phyloP scores from a whole-genome alignment of 352 stramenopile genomes.

The Pythium brassicae region DNA sequence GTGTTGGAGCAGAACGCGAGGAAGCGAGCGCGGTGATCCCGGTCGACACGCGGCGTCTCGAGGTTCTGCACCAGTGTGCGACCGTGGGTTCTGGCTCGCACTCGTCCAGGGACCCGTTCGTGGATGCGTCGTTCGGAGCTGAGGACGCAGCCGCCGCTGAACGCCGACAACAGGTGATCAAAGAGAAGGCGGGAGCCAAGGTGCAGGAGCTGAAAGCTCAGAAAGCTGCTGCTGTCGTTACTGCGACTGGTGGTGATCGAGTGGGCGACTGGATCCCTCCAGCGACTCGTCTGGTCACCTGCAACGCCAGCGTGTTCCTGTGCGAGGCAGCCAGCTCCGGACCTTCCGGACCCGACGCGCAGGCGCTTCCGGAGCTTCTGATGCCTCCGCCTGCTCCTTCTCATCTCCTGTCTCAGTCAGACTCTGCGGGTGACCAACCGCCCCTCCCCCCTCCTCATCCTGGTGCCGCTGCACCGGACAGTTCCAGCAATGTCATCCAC shows the following conservation, averaged over 20 bases:
- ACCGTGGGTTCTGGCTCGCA: slow-evolving; percentile 37
- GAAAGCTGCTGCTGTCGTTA: slow-evolving; percentile 3
- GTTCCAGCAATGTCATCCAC: slow-evolving; percentile 5
- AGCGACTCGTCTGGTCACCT: slow-evolving; percentile 9
- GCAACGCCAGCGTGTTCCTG: slow-evolving; percentile 2
- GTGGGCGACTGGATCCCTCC: neutral
- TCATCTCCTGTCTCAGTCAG: neutral
- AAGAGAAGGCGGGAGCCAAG: slow-evolving; percentile 8
- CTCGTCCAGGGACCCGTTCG: slow-evolving; percentile 41
- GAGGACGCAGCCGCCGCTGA: neutral
- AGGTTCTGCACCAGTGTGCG: slow-evolving; percentile 73
- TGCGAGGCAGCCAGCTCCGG: neutral
- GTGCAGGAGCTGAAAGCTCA: slow-evolving; percentile 5
- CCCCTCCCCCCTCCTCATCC: neutral
- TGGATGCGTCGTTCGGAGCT: slow-evolving; percentile 37
- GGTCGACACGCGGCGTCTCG: slow-evolving; percentile 44
- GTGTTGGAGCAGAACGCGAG: neutral
- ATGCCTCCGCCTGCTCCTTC: slow-evolving; percentile 19
- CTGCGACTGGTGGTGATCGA: neutral
- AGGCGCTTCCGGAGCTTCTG: neutral
- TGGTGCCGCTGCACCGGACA: neutral
- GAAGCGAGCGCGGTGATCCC: slow-evolving; percentile 21
- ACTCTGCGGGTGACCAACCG: neutral
- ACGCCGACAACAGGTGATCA: slow-evolving; percentile 5
- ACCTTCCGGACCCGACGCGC: neutral